Percentiles rank a stretch among this genome's conserved stretches.
Evolutionary conservation across 2,329 filamentous ascomycete genomes (phyloP).

Genomic region (Talaromyces amestolkiae): DNA sequence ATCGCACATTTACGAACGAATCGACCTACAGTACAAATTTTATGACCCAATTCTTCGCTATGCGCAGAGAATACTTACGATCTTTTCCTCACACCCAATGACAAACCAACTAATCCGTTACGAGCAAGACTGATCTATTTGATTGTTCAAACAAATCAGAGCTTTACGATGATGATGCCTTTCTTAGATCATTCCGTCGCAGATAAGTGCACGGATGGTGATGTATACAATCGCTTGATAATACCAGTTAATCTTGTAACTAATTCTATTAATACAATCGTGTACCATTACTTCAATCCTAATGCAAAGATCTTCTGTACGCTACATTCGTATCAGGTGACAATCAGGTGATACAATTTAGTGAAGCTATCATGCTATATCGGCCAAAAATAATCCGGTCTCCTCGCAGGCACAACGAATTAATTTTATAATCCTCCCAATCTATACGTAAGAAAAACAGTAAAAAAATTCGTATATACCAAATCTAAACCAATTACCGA

Average conservation of each 20-base stretch:
- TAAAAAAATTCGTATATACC: slow-evolving; percentile 11
- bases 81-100: not conserved
- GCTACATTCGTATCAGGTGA: not conserved
- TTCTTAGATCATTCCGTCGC: not conserved
- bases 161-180: slow-evolving; percentile 1
- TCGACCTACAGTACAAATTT: not conserved
- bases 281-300: not conserved
- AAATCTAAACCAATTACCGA: not conserved
- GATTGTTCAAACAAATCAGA: not conserved
- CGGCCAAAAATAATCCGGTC: not conserved
- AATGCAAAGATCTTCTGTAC: not conserved
- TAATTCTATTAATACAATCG: not conserved
- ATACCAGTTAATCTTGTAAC: not conserved
- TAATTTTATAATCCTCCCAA: not conserved
- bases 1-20: not conserved
- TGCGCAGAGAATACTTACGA: slow-evolving; percentile 1
- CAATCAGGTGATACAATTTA: too few relatives aligned
- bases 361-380: not conserved
- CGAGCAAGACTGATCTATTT: not conserved
- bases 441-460: not conserved
- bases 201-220: not conserved
- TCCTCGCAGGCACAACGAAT: not conserved
- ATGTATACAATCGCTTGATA: slow-evolving; percentile 6
- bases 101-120: not conserved
- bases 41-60: not conserved